A percentile compares a stretch with the other conserved stretches of the same genome.
phyloP scores from a whole-genome alignment of 208 protist genomes.

The Acanthamoeba pearcei region DNA sequence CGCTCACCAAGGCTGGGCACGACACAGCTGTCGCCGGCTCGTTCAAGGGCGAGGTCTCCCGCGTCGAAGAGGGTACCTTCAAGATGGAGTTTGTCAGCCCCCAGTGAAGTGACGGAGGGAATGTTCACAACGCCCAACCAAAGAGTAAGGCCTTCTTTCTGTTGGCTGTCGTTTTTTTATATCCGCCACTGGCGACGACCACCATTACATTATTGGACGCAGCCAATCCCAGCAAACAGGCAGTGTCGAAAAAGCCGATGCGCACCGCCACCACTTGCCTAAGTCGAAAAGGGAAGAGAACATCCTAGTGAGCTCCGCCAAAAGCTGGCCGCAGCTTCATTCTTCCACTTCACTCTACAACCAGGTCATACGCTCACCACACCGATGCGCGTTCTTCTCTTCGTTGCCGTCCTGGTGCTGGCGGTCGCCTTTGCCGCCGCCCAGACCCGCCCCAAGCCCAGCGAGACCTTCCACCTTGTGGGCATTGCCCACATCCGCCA shows the following conservation, averaged over 20 bases:
- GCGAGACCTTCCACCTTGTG: background rate
- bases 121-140: background rate
- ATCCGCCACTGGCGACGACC: too few species aligned
- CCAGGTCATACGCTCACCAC: background rate
- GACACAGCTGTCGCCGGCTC: conserved; percentile 5
- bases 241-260: too few species aligned
- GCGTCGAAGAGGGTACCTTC: conserved; percentile 19
- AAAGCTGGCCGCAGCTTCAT: too few species aligned
- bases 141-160: too few species aligned
- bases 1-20: conserved; percentile 3
- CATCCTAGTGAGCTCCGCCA: too few species aligned
- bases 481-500: background rate
- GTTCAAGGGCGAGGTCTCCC: background rate
- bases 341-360: too few species aligned
- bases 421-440: background rate
- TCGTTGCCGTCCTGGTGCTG: background rate
- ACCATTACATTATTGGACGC: too few species aligned
- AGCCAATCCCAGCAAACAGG: too few species aligned
- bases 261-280: too few species aligned
- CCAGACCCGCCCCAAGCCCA: background rate
- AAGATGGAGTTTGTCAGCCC: background rate
- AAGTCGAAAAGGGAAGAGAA: too few species aligned
- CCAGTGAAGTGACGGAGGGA: background rate
- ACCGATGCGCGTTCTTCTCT: background rate
- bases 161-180: too few species aligned